Percentiles rank a stretch among this genome's conserved stretches.
phyloP scores from a whole-genome alignment of 495 filamentous ascomycete species.

The Penicillium salamii region DNA sequence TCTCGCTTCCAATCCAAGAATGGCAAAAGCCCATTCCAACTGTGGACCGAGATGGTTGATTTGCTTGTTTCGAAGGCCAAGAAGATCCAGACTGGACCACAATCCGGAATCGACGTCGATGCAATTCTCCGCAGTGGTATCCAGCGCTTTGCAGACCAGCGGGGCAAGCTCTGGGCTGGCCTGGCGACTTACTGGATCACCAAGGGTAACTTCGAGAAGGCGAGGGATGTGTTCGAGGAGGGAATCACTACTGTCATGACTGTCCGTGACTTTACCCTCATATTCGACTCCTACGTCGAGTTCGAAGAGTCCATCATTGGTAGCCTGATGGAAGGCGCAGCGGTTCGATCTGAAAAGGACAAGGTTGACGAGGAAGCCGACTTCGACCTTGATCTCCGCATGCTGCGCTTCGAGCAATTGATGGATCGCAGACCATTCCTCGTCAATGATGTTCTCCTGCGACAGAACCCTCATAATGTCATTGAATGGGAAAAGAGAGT shows the following conservation, averaged over 20 bases:
- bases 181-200: constrained; percentile 97
- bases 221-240: constrained; percentile 93
- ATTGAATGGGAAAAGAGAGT: constrained; percentile 97
- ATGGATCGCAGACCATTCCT: constrained; percentile 98
- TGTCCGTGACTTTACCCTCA: constrained; percentile 93
- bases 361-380: constrained; percentile 82
- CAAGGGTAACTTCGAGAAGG: constrained; percentile 84
- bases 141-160: constrained; percentile 86
- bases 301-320: constrained; percentile 96
- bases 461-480: constrained; percentile 96
- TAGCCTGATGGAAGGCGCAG: constrained; percentile 83
- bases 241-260: constrained; percentile 98
- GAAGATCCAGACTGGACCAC: constrained; percentile 75
- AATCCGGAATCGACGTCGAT: constrained; percentile 85
- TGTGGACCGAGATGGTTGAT: constrained; percentile 99
- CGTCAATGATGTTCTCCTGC: constrained; percentile 90
- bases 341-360: constrained; percentile 76
- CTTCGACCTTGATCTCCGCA: constrained; percentile 93
- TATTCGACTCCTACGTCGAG: constrained; percentile 95
- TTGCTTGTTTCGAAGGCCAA: constrained; percentile 87
- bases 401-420: constrained; percentile 96
- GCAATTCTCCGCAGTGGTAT: constrained; percentile 92
- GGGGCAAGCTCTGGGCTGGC: constrained; percentile 94
- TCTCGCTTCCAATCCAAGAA: constrained; percentile 88
- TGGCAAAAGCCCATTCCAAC: constrained; percentile 89